Evolutionary conservation across 2,329 filamentous ascomycete genomes (phyloP).

Genomic region (Bipolaris gigantea): DNA sequence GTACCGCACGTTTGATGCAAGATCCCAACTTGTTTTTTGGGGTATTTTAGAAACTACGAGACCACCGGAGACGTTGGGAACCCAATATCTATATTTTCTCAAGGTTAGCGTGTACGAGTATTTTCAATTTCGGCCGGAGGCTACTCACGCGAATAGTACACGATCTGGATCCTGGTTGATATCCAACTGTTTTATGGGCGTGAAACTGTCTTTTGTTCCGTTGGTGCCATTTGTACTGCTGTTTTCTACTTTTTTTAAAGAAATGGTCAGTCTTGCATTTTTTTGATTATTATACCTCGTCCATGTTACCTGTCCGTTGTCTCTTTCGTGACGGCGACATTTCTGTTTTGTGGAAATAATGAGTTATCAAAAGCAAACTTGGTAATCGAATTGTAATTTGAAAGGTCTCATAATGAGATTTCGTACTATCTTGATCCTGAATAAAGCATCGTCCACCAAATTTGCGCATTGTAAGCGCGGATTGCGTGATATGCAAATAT

Average conservation of each 20-base stretch:
- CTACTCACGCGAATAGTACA: slow-evolving; percentile 49
- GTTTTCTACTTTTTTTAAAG: not conserved
- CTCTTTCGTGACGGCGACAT: slow-evolving; percentile 6
- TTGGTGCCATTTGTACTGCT: not conserved
- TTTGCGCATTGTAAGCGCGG: slow-evolving; percentile 2
- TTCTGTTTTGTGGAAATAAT: not conserved
- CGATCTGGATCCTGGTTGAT: slow-evolving; percentile 50
- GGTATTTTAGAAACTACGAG: slow-evolving; percentile 58
- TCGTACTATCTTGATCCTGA: too few relatives aligned
- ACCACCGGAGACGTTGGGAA: slow-evolving; percentile 58
- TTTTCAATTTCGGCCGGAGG: not conserved
- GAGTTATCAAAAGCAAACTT: not conserved
- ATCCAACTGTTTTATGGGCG: slow-evolving; percentile 30
- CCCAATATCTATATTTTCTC: slow-evolving; percentile 50
- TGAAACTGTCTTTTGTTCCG: slow-evolving; percentile 14
- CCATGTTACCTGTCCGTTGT: slow-evolving; percentile 4
- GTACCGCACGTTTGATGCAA: slow-evolving; percentile 54
- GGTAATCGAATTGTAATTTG: not conserved
- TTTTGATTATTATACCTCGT: not conserved
- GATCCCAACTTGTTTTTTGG: slow-evolving; percentile 54
- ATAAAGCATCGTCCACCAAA: not conserved
- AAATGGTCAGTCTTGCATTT: not conserved
- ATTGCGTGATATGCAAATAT: slow-evolving; percentile 6
- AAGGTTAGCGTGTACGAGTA: not conserved
- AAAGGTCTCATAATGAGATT: not conserved